A percentile compares a stretch with the other conserved stretches of the same genome.
phyloP scores from a whole-genome alignment of 1,284 basidiomycete genomes.

The Cystobasidium slooffiae region DNA sequence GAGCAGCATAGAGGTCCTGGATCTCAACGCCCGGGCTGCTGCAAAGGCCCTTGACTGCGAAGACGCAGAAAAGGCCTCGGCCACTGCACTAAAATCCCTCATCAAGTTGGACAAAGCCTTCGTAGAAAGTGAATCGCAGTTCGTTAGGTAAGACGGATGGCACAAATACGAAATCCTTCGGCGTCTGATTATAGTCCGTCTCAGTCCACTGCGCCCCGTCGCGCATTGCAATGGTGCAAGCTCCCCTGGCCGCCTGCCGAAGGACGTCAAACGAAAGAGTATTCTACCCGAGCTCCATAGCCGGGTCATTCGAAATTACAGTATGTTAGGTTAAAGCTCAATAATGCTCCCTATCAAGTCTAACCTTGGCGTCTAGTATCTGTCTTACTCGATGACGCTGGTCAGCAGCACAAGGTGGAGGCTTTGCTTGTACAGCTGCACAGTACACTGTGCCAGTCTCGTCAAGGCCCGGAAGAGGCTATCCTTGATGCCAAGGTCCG shows the following conservation, averaged over 20 bases:
- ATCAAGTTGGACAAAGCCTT: conserved; percentile 34
- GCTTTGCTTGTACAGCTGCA: conserved; percentile 6
- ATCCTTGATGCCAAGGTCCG: conserved; percentile 61
- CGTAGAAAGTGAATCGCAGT: conserved; percentile 13
- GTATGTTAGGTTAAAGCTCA: background rate
- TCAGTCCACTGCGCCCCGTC: background rate
- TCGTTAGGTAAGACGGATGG: background rate
- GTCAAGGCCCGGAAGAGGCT: conserved; percentile 61
- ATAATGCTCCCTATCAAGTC: no score
- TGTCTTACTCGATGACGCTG: background rate
- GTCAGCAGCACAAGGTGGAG: background rate
- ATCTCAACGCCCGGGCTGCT: conserved; percentile 10
- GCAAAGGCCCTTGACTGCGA: background rate
- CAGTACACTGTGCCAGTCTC: background rate
- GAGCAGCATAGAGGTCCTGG: conserved; percentile 23
- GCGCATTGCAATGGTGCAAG: no score
- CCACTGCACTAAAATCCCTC: conserved; percentile 8
- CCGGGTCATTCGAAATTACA: background rate
- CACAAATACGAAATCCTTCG: background rate
- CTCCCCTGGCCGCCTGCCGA: no score
- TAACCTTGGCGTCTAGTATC: no score
- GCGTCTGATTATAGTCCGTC: background rate
- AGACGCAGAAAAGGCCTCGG: conserved; percentile 1
- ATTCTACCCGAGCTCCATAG: conserved; percentile 27
- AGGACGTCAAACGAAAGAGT: background rate